phyloP scores from a whole-genome alignment of 2,329 filamentous ascomycete genomes.

The Aspergillus latus region DNA sequence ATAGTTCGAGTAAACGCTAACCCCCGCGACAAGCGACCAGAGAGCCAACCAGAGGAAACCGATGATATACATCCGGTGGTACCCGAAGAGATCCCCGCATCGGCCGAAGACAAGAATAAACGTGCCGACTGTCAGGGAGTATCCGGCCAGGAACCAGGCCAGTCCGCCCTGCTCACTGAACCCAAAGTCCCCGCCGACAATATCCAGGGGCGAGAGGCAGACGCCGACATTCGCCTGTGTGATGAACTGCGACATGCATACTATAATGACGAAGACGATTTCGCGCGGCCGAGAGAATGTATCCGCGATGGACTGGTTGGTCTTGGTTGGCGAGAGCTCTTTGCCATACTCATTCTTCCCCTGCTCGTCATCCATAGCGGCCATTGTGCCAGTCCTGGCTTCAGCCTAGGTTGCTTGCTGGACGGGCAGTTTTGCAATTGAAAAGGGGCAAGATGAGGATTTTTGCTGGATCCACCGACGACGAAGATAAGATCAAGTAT shows the following conservation, averaged over 20 bases:
- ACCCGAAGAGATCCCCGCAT: conserved; percentile 40
- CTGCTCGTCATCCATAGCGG: conserved; percentile 2
- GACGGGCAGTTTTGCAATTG: not conserved
- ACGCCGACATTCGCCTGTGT: conserved; percentile 52
- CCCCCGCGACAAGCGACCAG: conserved; percentile 39
- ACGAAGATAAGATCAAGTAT: not conserved
- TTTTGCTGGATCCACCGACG: not conserved
- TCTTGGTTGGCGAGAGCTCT: not conserved
- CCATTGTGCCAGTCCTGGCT: no score
- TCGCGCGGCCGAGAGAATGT: conserved; percentile 29
- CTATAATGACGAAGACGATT: conserved; percentile 34
- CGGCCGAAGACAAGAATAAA: conserved; percentile 42
- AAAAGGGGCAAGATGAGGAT: not conserved
- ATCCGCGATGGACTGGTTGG: conserved; percentile 21
- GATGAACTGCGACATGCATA: conserved; percentile 43
- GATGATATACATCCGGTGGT: conserved; percentile 36
- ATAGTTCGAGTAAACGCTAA: conserved; percentile 43
- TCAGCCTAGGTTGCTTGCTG: not conserved
- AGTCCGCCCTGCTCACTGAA: conserved; percentile 47
- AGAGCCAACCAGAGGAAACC: conserved; percentile 39
- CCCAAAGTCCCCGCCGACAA: conserved; percentile 52
- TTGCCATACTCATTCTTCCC: not conserved
- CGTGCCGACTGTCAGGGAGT: conserved; percentile 48
- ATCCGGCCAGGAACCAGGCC: conserved; percentile 60
- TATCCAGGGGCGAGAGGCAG: conserved; percentile 50